Percentiles rank a stretch among this genome's conserved stretches.
Evolutionary conservation across 2,329 filamentous ascomycete species (phyloP).

Genomic region (Hirsutella minnesotensis): DNA sequence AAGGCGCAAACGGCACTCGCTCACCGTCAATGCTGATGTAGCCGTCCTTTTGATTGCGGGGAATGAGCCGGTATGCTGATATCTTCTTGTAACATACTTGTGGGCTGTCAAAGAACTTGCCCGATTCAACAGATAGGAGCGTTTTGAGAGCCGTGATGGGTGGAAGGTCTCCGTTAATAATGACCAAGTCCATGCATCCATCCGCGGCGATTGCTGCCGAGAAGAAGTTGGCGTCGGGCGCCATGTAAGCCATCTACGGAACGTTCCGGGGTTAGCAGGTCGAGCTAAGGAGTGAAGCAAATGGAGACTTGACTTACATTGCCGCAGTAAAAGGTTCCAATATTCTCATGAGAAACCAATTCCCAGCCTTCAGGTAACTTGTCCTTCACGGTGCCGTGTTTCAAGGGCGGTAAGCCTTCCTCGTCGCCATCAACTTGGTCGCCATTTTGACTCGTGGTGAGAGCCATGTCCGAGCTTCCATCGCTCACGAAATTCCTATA

Average conservation of each 20-base stretch:
- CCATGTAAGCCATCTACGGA: conserved; percentile 75
- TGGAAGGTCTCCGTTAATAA: conserved; percentile 63
- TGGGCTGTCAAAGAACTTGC: conserved; percentile 67
- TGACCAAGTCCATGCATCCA: conserved; percentile 75
- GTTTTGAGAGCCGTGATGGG: conserved; percentile 55
- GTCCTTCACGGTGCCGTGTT: conserved; percentile 71
- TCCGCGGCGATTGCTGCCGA: conserved; percentile 70
- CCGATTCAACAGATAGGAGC: conserved; percentile 59
- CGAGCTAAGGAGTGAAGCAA: not conserved
- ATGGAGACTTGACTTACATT: conserved; percentile 45
- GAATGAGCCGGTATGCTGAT: conserved; percentile 74
- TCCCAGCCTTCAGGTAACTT: conserved; percentile 69
- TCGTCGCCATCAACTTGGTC: conserved; percentile 9
- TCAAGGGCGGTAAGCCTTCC: conserved; percentile 55
- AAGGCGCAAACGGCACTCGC: conserved; percentile 71
- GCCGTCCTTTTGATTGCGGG: conserved; percentile 57
- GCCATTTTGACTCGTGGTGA: not conserved
- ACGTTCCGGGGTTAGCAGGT: conserved; percentile 4
- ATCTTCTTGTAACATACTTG: conserved; percentile 76
- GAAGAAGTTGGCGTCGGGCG: conserved; percentile 79
- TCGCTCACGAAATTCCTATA: conserved; percentile 44
- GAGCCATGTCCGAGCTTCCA: conserved; percentile 10
- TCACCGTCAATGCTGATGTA: conserved; percentile 95
- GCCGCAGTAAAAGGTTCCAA: conserved; percentile 89
- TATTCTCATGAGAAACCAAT: conserved; percentile 56